phyloP scores from a whole-genome alignment of 768 basidiomycete genomes.

The Lentinula sp. region DNA sequence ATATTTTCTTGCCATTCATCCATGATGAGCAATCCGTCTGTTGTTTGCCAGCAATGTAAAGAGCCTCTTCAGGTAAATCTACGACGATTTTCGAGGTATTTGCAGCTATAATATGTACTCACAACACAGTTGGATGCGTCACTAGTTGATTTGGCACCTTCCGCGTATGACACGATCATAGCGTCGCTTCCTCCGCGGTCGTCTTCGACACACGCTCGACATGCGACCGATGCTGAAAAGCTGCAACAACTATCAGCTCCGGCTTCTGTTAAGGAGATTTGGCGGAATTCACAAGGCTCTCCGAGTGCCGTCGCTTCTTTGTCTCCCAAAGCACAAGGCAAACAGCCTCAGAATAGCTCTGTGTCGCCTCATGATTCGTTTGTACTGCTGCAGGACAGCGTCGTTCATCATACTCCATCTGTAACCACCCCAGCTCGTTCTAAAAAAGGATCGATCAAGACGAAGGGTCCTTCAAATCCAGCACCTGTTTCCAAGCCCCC shows the following conservation, averaged over 20 bases:
- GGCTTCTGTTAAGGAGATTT: slow-evolving; percentile 50
- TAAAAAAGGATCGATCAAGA: slow-evolving; percentile 38
- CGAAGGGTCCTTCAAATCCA: slow-evolving; percentile 15
- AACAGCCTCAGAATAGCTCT: slow-evolving; percentile 48
- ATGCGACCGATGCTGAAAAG: slow-evolving; percentile 37
- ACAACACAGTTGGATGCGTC: slow-evolving; percentile 74
- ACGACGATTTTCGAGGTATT: slow-evolving; percentile 7
- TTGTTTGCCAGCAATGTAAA: slow-evolving; percentile 85
- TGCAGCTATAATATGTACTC: neutral
- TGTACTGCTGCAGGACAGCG: slow-evolving; percentile 82
- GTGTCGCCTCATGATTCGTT: slow-evolving; percentile 81
- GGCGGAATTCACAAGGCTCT: slow-evolving; percentile 50
- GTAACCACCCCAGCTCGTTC: slow-evolving; percentile 34
- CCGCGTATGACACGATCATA: slow-evolving; percentile 82
- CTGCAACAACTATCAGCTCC: slow-evolving; percentile 41
- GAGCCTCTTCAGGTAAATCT: slow-evolving; percentile 71
- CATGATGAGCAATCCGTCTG: slow-evolving; percentile 28
- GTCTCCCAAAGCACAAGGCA: slow-evolving; percentile 53
- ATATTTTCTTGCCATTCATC: neutral
- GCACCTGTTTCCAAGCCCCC: slow-evolving; percentile 23
- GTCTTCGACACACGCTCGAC: slow-evolving; percentile 29
- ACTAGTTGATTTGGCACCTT: slow-evolving; percentile 78
- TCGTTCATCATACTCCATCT: slow-evolving; percentile 65
- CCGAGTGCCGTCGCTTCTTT: slow-evolving; percentile 28
- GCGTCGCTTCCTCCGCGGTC: slow-evolving; percentile 44